phyloP scores from a whole-genome alignment of 1,284 basidiomycete species.

The Ustilago tritici region DNA sequence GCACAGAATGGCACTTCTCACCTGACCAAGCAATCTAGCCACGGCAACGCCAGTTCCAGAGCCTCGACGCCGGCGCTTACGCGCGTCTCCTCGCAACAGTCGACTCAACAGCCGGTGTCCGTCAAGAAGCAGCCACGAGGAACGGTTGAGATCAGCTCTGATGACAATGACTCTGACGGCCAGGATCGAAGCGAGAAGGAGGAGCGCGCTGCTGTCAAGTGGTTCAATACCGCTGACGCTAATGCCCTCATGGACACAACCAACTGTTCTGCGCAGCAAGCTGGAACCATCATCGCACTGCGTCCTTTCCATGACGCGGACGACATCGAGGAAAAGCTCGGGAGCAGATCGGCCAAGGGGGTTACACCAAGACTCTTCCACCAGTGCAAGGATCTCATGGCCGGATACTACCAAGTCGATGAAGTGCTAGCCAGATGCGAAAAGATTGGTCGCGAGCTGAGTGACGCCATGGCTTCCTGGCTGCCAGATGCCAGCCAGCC shows the following conservation, averaged over 20 bases:
- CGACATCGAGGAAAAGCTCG: conserved; percentile 74
- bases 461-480: conserved; percentile 84
- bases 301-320: conserved; percentile 85
- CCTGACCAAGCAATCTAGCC: conserved; percentile 12
- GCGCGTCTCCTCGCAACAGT: conserved; percentile 16
- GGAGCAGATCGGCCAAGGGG: conserved; percentile 87
- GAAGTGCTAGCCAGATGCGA: conserved; percentile 89
- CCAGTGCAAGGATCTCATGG: conserved; percentile 87
- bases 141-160: conserved; percentile 49
- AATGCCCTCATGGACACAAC: conserved; percentile 88
- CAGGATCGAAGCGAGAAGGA: conserved; percentile 52
- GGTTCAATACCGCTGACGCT: conserved; percentile 82
- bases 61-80: conserved; percentile 29
- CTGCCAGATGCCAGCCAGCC: conserved; percentile 68
- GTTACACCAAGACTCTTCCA: conserved; percentile 91
- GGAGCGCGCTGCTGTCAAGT: conserved; percentile 72
- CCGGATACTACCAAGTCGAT: conserved; percentile 89
- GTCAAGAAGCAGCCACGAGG: conserved; percentile 18
- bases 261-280: conserved; percentile 86
- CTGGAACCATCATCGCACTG: conserved; percentile 80
- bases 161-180: conserved; percentile 58
- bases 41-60: conserved; percentile 22
- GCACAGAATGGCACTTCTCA: conserved; percentile 16
- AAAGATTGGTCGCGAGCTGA: conserved; percentile 77
- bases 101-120: conserved; percentile 1